phyloP scores from a whole-genome alignment of 768 basidiomycete species.

The Sarcodon sp. region DNA sequence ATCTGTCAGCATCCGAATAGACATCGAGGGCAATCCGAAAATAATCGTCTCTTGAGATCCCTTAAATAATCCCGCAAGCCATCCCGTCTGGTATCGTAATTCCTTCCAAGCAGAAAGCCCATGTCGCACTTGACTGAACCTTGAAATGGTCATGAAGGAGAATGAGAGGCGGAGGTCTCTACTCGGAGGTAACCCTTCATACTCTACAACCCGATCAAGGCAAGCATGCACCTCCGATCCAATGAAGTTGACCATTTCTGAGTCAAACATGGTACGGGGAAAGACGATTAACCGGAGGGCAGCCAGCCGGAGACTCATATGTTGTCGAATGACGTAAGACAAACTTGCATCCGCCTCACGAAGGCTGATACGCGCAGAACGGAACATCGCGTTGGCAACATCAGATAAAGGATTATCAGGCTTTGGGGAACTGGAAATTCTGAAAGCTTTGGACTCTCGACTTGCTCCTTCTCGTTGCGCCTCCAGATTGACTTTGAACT shows the following conservation, averaged over 20 bases:
- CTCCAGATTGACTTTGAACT: constrained; percentile 62
- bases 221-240: constrained; percentile 58
- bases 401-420: constrained; percentile 74
- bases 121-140: constrained; percentile 50
- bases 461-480: constrained; percentile 66
- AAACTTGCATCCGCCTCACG: constrained; percentile 51
- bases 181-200: constrained; percentile 33
- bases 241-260: constrained; percentile 65
- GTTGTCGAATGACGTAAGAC: constrained; percentile 53
- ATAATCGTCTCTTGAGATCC: constrained; percentile 60
- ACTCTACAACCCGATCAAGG: constrained; percentile 48
- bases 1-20: constrained; percentile 68
- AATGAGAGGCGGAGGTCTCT: constrained; percentile 65
- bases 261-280: constrained; percentile 67
- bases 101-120: constrained; percentile 25
- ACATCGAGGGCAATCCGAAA: constrained; percentile 73
- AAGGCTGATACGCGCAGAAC: constrained; percentile 58
- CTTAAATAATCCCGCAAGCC: constrained; percentile 49
- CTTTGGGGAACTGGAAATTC: constrained; percentile 55
- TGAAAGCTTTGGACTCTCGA: constrained; percentile 67
- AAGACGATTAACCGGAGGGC: constrained; percentile 61
- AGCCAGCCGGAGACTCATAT: constrained; percentile 59
- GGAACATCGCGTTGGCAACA: constrained; percentile 77
- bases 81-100: constrained; percentile 31
- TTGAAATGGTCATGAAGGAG: constrained; percentile 65